These are phyloP conservation scores for Tetracentron sinense DNA, from an alignment of 164 flowering plant genomes.

Conservation along the genomic window DNA sequence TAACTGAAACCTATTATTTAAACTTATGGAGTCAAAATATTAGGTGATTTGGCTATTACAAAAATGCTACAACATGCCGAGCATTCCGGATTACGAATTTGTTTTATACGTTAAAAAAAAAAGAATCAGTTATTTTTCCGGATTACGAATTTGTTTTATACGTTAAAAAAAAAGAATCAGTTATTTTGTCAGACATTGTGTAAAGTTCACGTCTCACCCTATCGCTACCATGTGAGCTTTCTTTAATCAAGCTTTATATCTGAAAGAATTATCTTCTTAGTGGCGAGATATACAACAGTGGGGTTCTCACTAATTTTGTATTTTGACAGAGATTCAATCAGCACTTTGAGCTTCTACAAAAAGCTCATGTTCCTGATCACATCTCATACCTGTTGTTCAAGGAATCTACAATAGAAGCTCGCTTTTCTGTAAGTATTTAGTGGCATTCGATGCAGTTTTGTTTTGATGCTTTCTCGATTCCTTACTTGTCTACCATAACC, in stretches of 20 bases:
- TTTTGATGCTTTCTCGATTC: not conserved
- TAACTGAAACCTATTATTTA: too few species aligned
- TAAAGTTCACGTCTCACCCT: not conserved
- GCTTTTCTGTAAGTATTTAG: constrained; percentile 55
- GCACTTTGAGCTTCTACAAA: constrained; percentile 91
- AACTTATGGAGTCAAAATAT: too few species aligned
- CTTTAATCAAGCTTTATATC: not conserved
- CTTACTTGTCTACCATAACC: not conserved
- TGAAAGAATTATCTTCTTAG: not conserved
- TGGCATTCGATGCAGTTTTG: not conserved
- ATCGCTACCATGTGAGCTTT: not conserved
- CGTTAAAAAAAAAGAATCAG: too few species aligned
- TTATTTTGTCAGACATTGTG: too few species aligned
- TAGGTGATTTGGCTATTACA: too few species aligned
- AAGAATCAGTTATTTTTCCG: too few species aligned
- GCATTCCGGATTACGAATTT: too few species aligned
- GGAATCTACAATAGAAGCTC: constrained; percentile 54
- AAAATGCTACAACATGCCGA: too few species aligned
- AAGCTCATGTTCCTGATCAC: constrained; percentile 76
- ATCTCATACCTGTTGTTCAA: constrained; percentile 54
- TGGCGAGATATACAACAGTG: not conserved
- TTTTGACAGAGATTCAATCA: constrained; percentile 71
- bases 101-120: too few species aligned
- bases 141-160: too few species aligned
- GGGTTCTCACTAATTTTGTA: not conserved